Base-by-base conservation (phyloP, 2,329 filamentous ascomycete species). In the Colletotrichum tropicale region DNA sequence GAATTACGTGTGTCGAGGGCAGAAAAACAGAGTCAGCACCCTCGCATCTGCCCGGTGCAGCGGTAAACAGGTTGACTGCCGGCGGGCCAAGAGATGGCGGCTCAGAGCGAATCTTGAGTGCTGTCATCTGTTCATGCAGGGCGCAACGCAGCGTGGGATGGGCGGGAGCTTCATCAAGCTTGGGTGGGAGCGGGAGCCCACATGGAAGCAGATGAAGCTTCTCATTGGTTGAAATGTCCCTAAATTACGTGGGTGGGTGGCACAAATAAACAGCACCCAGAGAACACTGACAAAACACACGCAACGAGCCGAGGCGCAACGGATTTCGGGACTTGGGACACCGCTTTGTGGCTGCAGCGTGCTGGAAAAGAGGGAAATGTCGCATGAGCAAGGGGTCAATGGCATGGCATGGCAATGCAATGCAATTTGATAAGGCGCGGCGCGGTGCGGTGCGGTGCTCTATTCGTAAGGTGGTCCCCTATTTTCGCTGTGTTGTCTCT, bases 251-350 rank as follows among this genome's bases (percentile, higher is more conserved):
- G 58, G 30, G n/a, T n/a, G n/a, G n/a, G 71, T 69, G 70, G 65
- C 65, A 69, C 38, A 30, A 21, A 48, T 48, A 48, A 48, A 48
- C 38, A 48, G 16, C 34, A 8, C 34, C 16, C 16, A n/a, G 38
- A 10, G 18, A 43, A n/a, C 8, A 43, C 16, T 43, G 38, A 43
- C 38, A 43, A 43, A 10, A 43, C 5, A 43, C 38, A 48, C 18
- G 43, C 43, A 52, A 67, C 66, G 58, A 67, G 69, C 73, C 70
- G 73, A 75, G 70, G 73, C 70, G 55, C 43, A 52, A 75, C 73
- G 73, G 73, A 58, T 30, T 75, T 75, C 73, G 73, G 73, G 70
- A 38, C 38, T 65, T 68, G 69, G 13, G 24, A 60, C 36, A 10
- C 43, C 43, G 55, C 24, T 13, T 6, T 26, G 55, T 58, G 26